Conservation (phyloP, 2,329 filamentous ascomycete genomes). For the Kalaharituber pfeilii region DNA sequence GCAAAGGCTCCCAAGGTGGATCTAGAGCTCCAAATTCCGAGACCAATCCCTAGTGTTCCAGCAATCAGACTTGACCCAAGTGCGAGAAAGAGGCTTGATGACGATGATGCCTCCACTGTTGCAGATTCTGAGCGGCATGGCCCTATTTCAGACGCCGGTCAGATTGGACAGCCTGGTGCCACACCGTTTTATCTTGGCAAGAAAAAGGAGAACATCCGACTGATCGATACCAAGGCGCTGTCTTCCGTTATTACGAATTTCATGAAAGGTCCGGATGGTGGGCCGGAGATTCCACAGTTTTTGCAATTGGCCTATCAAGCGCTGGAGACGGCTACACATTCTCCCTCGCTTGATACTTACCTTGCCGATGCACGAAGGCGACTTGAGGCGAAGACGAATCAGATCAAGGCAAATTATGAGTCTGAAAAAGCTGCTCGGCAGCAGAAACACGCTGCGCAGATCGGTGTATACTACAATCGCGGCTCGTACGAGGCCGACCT, state of each 20-base stretch:
- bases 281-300: conserved; percentile 21
- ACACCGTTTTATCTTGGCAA: conserved; percentile 18
- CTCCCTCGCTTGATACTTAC: conserved; percentile 22
- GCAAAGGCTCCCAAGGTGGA: conserved; percentile 23
- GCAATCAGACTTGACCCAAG: conserved; percentile 24
- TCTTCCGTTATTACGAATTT: conserved; percentile 19
- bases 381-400: conserved; percentile 21
- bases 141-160: conserved; percentile 17
- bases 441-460: conserved; percentile 20
- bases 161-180: conserved; percentile 15
- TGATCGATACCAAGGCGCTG: conserved; percentile 20
- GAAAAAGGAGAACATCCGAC: conserved; percentile 11
- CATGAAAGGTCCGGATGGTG: conserved; percentile 8
- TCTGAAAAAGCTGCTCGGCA: conserved; percentile 19
- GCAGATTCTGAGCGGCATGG: conserved; percentile 20
- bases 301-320: conserved; percentile 23
- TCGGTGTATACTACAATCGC: conserved; percentile 20
- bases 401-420: conserved; percentile 18
- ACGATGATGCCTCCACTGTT: conserved; percentile 23
- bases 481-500: conserved; percentile 22
- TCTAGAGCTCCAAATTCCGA: conserved; percentile 23
- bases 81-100: conserved; percentile 17
- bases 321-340: conserved; percentile 22
- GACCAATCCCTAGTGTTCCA: conserved; percentile 22
- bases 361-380: conserved; percentile 20